Base-by-base conservation (phyloP, 768 basidiomycete genomes). In the Mrakia blollopis region DNA sequence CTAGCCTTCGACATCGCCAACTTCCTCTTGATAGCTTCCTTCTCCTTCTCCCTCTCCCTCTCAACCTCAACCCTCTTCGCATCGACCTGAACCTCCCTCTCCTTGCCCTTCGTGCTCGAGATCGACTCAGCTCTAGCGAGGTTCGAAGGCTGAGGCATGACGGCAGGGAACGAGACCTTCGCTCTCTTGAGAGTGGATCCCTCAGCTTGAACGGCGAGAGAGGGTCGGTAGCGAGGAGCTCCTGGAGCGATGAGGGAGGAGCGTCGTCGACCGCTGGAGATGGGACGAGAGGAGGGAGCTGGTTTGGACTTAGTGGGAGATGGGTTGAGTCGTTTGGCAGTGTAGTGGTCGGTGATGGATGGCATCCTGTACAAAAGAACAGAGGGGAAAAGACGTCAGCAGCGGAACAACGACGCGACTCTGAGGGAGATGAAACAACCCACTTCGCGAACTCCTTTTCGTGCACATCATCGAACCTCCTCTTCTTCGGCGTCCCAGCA, bases 361-460 rank as follows among this genome's bases (percentile, higher is more conserved):
- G 70, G 60, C 72, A 77, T 73, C 28, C 76, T 77, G 72, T 10
- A 2, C 14, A 25, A 16, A 32, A 25, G 2, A 13, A 44, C 10
- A 11, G 23, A 16, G 14, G 32, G 35, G 18, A 63, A 35, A 70
- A 47, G 23, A 16, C 5, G 50, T 13, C 52, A 21, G 21, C 7
- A 16, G 1, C 28, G 57, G n/a, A 44, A 8, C 3, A 30, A 61
- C 41, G 16, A 57, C 25, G 32, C 18, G 50, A 44, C 7, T 1
- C 10, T 14, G 14, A 44, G 44, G 11, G 11, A 11, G 1, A 44
- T 37, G 39, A 52, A 37, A 47, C 25, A 61, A 73, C 71, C 35
- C 41, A 77, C 76, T 77, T 77, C n/a, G 76, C 30, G 47, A 77
- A 77, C 52, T 77, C 76, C 72, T 73, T 77, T 37, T 77, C 76